A percentile compares a stretch with the other conserved stretches of the same genome.
Evolutionary conservation across 2,329 filamentous ascomycete genomes (phyloP).

Genomic region (Elsinoe fawcettii): DNA sequence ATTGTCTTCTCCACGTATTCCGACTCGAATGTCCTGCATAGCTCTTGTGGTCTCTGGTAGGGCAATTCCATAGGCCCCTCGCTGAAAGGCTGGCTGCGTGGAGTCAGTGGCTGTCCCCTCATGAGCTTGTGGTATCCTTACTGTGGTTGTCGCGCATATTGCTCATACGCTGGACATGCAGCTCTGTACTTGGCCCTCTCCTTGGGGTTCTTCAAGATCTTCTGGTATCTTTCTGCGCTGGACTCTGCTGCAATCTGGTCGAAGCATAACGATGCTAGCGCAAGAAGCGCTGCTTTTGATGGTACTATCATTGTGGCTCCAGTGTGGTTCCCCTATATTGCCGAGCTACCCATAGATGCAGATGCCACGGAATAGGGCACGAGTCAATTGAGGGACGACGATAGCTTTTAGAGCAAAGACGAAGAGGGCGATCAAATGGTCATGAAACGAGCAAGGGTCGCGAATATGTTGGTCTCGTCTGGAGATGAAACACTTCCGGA

Average conservation of each 20-base stretch:
- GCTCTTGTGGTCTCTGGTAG: slow-evolving; percentile 71
- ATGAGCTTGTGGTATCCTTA: slow-evolving; percentile 20
- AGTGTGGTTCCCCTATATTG: neutral
- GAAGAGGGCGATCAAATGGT: neutral
- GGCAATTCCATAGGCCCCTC: slow-evolving; percentile 71
- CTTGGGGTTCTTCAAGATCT: slow-evolving; percentile 22
- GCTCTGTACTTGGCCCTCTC: slow-evolving; percentile 28
- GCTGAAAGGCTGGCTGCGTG: slow-evolving; percentile 63
- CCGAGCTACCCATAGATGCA: neutral
- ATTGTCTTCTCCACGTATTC: slow-evolving; percentile 84
- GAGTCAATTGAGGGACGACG: slow-evolving; percentile 3
- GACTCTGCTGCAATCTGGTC: slow-evolving; percentile 21
- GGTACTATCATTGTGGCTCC: slow-evolving; percentile 21
- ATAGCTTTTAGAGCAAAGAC: neutral
- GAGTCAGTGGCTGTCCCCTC: slow-evolving; percentile 17
- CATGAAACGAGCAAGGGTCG: slow-evolving; percentile 10
- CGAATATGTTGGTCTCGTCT: neutral
- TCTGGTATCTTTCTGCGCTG: slow-evolving; percentile 19
- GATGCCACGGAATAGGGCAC: neutral
- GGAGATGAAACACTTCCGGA: neutral
- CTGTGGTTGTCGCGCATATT: slow-evolving; percentile 33
- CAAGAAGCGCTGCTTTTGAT: slow-evolving; percentile 24
- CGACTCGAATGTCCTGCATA: slow-evolving; percentile 85
- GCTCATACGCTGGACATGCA: slow-evolving; percentile 34
- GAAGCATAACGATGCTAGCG: slow-evolving; percentile 26